A percentile compares a stretch with the other conserved stretches of the same genome.
These are phyloP conservation scores for Wickerhamomyces chaumierensis DNA, from an alignment of 805 yeast genomes.

Conservation along the genomic window DNA sequence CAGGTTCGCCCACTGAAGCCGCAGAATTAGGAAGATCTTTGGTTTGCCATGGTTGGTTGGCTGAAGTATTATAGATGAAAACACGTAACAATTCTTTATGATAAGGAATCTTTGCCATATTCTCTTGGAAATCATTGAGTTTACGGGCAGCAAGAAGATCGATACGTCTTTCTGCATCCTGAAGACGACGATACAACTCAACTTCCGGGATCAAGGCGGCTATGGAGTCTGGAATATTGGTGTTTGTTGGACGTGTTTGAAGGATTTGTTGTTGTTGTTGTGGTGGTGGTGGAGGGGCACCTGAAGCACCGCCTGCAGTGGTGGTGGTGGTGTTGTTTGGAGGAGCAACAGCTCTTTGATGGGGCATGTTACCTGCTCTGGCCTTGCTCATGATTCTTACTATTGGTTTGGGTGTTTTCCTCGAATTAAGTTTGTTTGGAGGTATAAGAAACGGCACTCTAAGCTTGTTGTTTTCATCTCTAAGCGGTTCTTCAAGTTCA, in stretches of 20 bases:
- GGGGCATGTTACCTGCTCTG: no score
- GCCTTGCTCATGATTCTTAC: no score
- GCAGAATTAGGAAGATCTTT: slow-evolving; percentile 15
- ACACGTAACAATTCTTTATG: slow-evolving; percentile 62
- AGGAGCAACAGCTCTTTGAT: no score
- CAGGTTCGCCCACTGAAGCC: slow-evolving; percentile 29
- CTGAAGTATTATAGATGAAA: slow-evolving; percentile 70
- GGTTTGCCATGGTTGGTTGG: slow-evolving; percentile 83
- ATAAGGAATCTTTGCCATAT: slow-evolving; percentile 28
- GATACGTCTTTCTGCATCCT: slow-evolving; percentile 71
- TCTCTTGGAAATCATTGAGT: slow-evolving; percentile 75
- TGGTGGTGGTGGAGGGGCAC: slow-evolving; percentile 1
- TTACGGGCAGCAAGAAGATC: slow-evolving; percentile 79
- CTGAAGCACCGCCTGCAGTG: no score
- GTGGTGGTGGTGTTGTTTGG: no score
- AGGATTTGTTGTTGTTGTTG: slow-evolving; percentile 12
- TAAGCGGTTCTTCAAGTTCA: no score
- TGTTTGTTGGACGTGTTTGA: slow-evolving; percentile 38
- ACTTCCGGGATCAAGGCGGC: slow-evolving; percentile 52
- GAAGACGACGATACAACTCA: slow-evolving; percentile 55
- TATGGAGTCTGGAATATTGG: slow-evolving; percentile 35
- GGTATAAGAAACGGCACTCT: no score
- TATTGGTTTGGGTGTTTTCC: no score
- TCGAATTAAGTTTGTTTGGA: no score
- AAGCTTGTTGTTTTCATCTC: no score